Evolutionary conservation across 1,139 yeast genomes (phyloP).

Genomic region (Pichia sp.): DNA sequence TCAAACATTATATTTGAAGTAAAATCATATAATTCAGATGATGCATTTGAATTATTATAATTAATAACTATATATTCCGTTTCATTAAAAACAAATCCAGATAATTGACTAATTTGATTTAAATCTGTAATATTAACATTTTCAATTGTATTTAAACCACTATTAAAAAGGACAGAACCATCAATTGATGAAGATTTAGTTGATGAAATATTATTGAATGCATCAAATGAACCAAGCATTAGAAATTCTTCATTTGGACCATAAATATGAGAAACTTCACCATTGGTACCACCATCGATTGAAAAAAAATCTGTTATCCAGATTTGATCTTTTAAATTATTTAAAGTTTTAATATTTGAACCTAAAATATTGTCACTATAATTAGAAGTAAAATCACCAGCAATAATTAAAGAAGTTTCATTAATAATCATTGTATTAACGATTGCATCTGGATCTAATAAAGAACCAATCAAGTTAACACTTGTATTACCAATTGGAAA

Average conservation of each 20-base stretch:
- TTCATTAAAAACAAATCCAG: slow-evolving; percentile 32
- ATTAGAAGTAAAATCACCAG: slow-evolving; percentile 46
- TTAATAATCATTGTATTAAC: slow-evolving; percentile 34
- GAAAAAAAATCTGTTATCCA: slow-evolving; percentile 17
- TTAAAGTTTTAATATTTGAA: slow-evolving; percentile 18
- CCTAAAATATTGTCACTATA: slow-evolving; percentile 33
- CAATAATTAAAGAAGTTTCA: slow-evolving; percentile 32
- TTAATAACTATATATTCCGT: slow-evolving; percentile 38
- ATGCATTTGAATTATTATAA: slow-evolving; percentile 20
- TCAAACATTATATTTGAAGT: slow-evolving; percentile 33
- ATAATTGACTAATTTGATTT: slow-evolving; percentile 26
- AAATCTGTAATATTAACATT: slow-evolving; percentile 40
- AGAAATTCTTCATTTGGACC: slow-evolving; percentile 28
- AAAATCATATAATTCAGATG: slow-evolving; percentile 37
- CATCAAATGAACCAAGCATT: slow-evolving; percentile 35
- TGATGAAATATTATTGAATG: slow-evolving; percentile 20
- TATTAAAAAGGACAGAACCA: slow-evolving; percentile 8
- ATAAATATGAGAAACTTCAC: slow-evolving; percentile 26
- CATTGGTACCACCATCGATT: slow-evolving; percentile 36
- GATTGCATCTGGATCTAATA: slow-evolving; percentile 38
- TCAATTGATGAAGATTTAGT: not conserved
- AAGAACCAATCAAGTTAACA: slow-evolving; percentile 55
- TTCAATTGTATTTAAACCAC: slow-evolving; percentile 11
- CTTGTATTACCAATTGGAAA: slow-evolving; percentile 55
- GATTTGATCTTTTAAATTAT: slow-evolving; percentile 11